Conservation (phyloP, 495 filamentous ascomycete genomes). For the Penicillium taxi region DNA sequence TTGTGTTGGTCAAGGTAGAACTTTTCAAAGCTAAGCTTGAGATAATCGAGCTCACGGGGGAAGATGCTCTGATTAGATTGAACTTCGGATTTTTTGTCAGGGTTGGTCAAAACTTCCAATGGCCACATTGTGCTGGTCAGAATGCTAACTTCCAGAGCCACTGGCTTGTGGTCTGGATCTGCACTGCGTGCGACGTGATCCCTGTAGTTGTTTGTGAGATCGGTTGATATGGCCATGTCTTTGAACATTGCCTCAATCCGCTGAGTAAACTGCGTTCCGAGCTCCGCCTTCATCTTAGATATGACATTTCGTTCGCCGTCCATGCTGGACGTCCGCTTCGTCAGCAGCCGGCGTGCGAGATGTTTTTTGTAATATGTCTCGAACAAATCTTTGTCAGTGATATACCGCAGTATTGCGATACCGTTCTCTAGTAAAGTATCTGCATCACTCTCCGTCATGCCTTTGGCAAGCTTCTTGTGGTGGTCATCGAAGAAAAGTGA, state of each 20-base stretch:
- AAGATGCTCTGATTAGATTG: slow-evolving; percentile 46
- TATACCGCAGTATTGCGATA: slow-evolving; percentile 74
- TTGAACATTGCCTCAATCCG: slow-evolving; percentile 98
- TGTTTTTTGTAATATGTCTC: slow-evolving; percentile 99
- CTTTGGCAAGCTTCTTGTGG: slow-evolving; percentile 86
- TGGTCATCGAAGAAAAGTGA: slow-evolving; percentile 98
- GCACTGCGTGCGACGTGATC: slow-evolving; percentile 55
- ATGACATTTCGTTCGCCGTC: slow-evolving; percentile 95
- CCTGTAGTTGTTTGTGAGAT: slow-evolving; percentile 70
- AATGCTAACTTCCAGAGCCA: slow-evolving; percentile 75
- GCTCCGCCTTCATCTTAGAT: slow-evolving; percentile 87
- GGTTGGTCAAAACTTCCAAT: slow-evolving; percentile 67
- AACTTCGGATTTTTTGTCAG: slow-evolving; percentile 44
- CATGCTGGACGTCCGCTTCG: slow-evolving; percentile 77
- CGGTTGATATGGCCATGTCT: slow-evolving; percentile 86
- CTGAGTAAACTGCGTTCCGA: slow-evolving; percentile 86
- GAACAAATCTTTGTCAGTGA: slow-evolving; percentile 90
- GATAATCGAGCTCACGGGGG: slow-evolving; percentile 63
- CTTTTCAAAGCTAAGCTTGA: slow-evolving; percentile 80
- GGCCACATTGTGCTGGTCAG: slow-evolving; percentile 95
- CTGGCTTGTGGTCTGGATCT: slow-evolving; percentile 55
- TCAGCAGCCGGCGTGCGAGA: slow-evolving; percentile 73
- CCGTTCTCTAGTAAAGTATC: slow-evolving; percentile 84
- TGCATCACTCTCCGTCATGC: slow-evolving; percentile 85
- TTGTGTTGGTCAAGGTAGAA: slow-evolving; percentile 85